Evolutionary conservation across 108 stramenopile species (phyloP), one percentile per base, ranked within the genome.

Genomic region (Nannochloropsis salina): DNA sequence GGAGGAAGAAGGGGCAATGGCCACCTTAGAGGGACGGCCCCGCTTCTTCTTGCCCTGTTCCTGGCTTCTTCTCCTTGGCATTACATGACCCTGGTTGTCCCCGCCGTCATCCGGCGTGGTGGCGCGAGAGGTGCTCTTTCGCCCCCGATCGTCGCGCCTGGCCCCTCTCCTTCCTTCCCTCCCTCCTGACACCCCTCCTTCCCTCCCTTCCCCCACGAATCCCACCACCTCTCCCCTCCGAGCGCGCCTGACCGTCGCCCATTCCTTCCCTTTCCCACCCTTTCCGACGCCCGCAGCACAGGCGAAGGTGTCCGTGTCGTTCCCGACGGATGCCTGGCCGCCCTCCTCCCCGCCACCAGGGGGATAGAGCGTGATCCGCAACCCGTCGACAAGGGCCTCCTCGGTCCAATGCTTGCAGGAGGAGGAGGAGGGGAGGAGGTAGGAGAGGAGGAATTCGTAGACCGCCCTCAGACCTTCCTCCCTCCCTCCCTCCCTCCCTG

Each of bases 271-370:
- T 31, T 31, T 31, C 31, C 31, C 31, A 31, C 31, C 31, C 31
- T 31, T 31, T 0, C 31, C 31, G 31, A 31, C 31, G 31, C 31
- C 31, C 31, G 31, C 31, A 31, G 31, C 31, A 31, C 31, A 31
- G 31, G 31, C 31, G 31, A 31, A 31, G 1, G 31, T 31, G 31
- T 1, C 31, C 31, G 31, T 31, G 31, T 31, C 31, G 0, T 31
- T 31, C 31, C 31, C 31, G 31, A 31, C 31, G 31, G 31, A 31
- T 31, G 31, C 31, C 61, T 74, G 20, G 20, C 61, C n/a, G 4
- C 61, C 61, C n/a, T n/a, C 61, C 61, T 74, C 61, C 61, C 61
- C 61, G 61, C 61, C 61, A 74, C 61, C 61, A 74, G n/a, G 6
- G 61, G 61, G 61, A n/a, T 74, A n/a, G n/a, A 74, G 61, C 6